Conservation (phyloP, 2,329 filamentous ascomycete species). For the Thelonectria olida region DNA sequence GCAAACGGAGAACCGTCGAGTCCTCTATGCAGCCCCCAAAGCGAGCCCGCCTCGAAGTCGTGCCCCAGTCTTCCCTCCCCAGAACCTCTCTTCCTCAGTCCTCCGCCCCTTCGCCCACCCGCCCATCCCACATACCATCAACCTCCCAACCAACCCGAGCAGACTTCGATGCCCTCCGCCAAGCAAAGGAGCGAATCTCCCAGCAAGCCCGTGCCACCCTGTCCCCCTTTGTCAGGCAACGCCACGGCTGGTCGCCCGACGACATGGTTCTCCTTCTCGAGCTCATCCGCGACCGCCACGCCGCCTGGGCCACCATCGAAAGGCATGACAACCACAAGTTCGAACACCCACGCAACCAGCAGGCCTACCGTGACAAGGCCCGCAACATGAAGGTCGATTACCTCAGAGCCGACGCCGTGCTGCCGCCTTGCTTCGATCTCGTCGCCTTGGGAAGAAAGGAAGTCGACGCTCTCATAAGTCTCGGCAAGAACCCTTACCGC, state of each 20-base stretch:
- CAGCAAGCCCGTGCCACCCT: conserved; percentile 36
- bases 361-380: conserved; percentile 67
- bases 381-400: conserved; percentile 64
- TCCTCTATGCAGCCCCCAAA: conserved; percentile 25
- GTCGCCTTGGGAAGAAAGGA: conserved; percentile 63
- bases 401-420: conserved; percentile 53
- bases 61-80: background rate
- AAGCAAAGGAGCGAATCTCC: conserved; percentile 35
- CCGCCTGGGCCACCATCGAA: conserved; percentile 46
- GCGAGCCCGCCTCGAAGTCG: conserved; percentile 13
- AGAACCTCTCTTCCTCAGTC: conserved; percentile 5
- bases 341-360: conserved; percentile 58
- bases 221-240: conserved; percentile 31
- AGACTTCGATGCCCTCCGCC: conserved; percentile 39
- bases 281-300: conserved; percentile 46
- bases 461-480: conserved; percentile 47
- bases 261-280: conserved; percentile 54
- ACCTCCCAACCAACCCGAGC: conserved; percentile 13
- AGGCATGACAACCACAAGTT: conserved; percentile 47
- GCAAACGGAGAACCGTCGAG: conserved; percentile 28
- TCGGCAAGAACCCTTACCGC: conserved; percentile 60
- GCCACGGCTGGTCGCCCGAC: conserved; percentile 52
- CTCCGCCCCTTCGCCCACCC: conserved; percentile 6
- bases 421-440: conserved; percentile 60
- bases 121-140: conserved; percentile 5